Percentiles rank a stretch among this genome's conserved stretches.
Evolutionary conservation across 1,139 yeast species (phyloP).

Genomic region (Candida glucosophila): DNA sequence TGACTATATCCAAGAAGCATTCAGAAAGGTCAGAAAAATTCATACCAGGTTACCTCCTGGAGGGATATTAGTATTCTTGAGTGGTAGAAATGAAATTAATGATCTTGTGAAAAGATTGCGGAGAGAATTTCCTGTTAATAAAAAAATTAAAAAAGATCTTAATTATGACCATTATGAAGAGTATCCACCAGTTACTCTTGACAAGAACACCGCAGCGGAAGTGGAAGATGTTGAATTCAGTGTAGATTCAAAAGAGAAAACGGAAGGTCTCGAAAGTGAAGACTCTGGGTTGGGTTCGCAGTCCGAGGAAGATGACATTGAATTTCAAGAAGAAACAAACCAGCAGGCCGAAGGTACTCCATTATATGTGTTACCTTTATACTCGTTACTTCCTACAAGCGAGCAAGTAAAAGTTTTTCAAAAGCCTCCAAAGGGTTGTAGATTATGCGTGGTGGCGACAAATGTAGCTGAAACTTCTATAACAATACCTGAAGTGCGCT

Average conservation of each 20-base stretch:
- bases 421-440: slow-evolving; percentile 73
- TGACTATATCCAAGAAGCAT: slow-evolving; percentile 83
- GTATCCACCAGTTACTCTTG: slow-evolving; percentile 35
- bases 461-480: slow-evolving; percentile 97
- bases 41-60: slow-evolving; percentile 88
- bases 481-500: slow-evolving; percentile 92
- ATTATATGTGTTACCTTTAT: slow-evolving; percentile 81
- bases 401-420: slow-evolving; percentile 94
- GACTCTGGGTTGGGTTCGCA: slow-evolving; percentile 22
- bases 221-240: slow-evolving; percentile 87
- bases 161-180: slow-evolving; percentile 9
- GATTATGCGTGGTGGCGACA: slow-evolving; percentile 91
- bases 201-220: slow-evolving; percentile 63
- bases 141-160: slow-evolving; percentile 11
- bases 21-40: slow-evolving; percentile 75
- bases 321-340: slow-evolving; percentile 79
- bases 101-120: slow-evolving; percentile 63
- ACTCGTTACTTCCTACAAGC: slow-evolving; percentile 82
- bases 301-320: slow-evolving; percentile 49
- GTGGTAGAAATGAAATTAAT: slow-evolving; percentile 90
- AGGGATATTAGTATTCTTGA: slow-evolving; percentile 82
- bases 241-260: slow-evolving; percentile 30
- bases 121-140: slow-evolving; percentile 57
- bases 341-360: slow-evolving; percentile 75
- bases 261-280: slow-evolving; percentile 2